A percentile compares a stretch with the other conserved stretches of the same genome.
phyloP scores from a whole-genome alignment of 768 basidiomycete species.

The Mycena belliarum region DNA sequence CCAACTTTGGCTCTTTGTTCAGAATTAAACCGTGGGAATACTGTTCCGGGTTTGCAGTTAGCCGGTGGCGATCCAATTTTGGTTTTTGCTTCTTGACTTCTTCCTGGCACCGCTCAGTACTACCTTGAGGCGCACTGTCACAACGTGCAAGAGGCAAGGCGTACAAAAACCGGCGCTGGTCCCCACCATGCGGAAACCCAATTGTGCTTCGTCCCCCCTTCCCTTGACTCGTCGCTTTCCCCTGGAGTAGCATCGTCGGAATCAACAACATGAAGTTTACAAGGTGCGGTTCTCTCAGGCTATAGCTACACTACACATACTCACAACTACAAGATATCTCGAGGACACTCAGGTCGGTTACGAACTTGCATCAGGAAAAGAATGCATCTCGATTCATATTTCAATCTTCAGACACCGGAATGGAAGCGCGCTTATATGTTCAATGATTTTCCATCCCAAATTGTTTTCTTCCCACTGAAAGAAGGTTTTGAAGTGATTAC shows the following conservation, averaged over 20 bases:
- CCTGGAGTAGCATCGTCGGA: no score
- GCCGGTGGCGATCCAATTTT: not conserved
- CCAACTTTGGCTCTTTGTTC: not conserved
- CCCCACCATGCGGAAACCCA: not conserved
- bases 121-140: conserved; percentile 4
- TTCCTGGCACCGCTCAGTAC: not conserved
- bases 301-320: not conserved
- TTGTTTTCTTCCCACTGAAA: not conserved
- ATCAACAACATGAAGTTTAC: conserved; percentile 58
- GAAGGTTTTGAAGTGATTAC: conserved; percentile 57
- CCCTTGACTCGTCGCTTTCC: not conserved
- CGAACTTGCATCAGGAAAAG: not conserved
- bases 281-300: conserved; percentile 49
- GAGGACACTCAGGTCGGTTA: conserved; percentile 61
- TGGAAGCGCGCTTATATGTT: conserved; percentile 57
- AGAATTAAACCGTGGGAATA: conserved; percentile 7
- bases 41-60: not conserved
- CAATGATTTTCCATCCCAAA: conserved; percentile 17
- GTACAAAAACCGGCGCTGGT: not conserved
- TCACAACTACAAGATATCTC: conserved; percentile 50
- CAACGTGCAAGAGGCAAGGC: conserved; percentile 12
- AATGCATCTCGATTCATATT: not conserved
- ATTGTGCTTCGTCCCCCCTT: not conserved
- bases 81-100: conserved; percentile 8
- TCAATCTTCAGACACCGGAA: not conserved